phyloP scores from a whole-genome alignment of 495 filamentous ascomycete genomes.

The Gamarada debralockiae region DNA sequence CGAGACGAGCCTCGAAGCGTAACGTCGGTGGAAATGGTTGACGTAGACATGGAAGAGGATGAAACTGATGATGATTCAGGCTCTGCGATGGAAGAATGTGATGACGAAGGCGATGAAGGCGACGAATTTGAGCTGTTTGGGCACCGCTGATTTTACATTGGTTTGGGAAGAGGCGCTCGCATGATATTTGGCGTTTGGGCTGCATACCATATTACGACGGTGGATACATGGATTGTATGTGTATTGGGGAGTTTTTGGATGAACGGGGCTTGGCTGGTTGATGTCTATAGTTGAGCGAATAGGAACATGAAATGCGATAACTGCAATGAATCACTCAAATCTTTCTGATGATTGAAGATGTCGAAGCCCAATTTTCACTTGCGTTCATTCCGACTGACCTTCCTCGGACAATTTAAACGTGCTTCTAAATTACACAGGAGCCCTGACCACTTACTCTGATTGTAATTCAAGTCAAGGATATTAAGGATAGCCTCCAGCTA shows the following conservation, averaged over 20 bases:
- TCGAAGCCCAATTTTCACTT: no score
- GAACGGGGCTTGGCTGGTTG: neutral
- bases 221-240: neutral
- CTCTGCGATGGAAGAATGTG: conserved; percentile 32
- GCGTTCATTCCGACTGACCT: no score
- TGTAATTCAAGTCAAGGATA: no score
- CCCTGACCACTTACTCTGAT: no score
- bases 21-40: conserved; percentile 31
- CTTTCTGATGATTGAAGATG: no score
- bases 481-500: no score
- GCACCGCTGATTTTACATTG: conserved; percentile 47
- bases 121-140: conserved; percentile 67
- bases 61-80: conserved; percentile 24
- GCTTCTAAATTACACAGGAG: no score
- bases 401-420: no score
- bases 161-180: neutral
- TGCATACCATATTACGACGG: no score
- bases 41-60: conserved; percentile 47
- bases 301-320: no score
- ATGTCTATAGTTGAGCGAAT: neutral
- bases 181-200: conserved; percentile 7
- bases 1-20: conserved; percentile 33
- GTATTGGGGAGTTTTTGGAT: conserved; percentile 1
- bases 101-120: conserved; percentile 43
- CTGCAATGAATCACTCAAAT: no score